Conservation (phyloP, 1,284 basidiomycete genomes). For the Trichosporon inkin region DNA sequence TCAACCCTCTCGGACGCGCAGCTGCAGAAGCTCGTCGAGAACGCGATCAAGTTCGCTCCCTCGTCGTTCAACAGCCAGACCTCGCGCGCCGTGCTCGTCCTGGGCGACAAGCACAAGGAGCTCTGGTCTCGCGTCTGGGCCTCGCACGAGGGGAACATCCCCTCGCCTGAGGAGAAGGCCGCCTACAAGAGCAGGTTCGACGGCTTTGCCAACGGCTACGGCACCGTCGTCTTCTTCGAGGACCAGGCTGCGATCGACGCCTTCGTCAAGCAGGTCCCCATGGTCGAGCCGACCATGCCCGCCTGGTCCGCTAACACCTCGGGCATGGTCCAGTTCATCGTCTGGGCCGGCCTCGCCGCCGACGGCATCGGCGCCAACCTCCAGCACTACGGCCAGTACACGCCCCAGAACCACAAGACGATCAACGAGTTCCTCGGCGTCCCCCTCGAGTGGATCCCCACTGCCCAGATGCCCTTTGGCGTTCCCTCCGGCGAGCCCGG, state of each 20-base stretch:
- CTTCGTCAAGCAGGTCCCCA: conserved; percentile 49
- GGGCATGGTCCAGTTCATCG: conserved; percentile 44
- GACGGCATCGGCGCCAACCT: conserved; percentile 50
- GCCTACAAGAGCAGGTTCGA: conserved; percentile 15
- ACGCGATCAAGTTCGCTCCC: conserved; percentile 51
- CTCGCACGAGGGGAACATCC: conserved; percentile 17
- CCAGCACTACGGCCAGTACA: conserved; percentile 32
- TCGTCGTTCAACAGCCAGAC: conserved; percentile 53
- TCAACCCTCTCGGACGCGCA: conserved; percentile 46
- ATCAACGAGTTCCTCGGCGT: conserved; percentile 39
- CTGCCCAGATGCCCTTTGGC: conserved; percentile 50
- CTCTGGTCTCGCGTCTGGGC: conserved; percentile 50
- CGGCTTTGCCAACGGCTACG: conserved; percentile 48
- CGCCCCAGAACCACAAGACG: conserved; percentile 24
- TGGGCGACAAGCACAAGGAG: conserved; percentile 49
- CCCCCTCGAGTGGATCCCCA: conserved; percentile 41
- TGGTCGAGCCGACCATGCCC: conserved; percentile 20
- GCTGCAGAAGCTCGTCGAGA: conserved; percentile 49
- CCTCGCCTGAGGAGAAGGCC: conserved; percentile 11
- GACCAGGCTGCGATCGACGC: conserved; percentile 50
- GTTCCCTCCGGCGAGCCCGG: conserved; percentile 19
- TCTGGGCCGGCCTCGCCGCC: conserved; percentile 47
- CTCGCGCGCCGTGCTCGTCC: conserved; percentile 51
- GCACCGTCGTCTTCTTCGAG: conserved; percentile 54
- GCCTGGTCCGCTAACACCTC: conserved; percentile 20